A percentile compares a stretch with the other conserved stretches of the same genome.
Conservation (phyloP, 2,329 filamentous ascomycete genomes). For the Thermothelomyces thermophilus region DNA sequence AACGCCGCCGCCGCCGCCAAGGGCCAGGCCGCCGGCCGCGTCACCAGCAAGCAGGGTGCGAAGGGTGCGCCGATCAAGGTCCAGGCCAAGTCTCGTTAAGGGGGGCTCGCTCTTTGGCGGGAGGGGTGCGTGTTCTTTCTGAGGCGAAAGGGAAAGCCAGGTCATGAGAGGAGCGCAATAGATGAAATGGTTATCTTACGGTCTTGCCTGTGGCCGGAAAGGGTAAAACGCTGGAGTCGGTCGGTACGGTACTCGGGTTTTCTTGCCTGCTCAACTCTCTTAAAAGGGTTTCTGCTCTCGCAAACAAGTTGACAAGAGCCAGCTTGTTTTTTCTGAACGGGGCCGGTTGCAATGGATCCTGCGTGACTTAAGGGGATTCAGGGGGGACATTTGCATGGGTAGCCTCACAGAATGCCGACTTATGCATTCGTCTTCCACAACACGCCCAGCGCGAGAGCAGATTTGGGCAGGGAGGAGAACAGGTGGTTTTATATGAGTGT, state of each 20-base stretch:
- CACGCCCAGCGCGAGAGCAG: neutral
- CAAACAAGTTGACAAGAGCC: slow-evolving; percentile 21
- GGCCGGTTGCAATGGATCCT: slow-evolving; percentile 28
- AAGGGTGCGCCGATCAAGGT: slow-evolving; percentile 87
- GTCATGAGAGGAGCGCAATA: slow-evolving; percentile 18
- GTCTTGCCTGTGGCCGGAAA: slow-evolving; percentile 22
- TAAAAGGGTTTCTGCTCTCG: slow-evolving; percentile 22
- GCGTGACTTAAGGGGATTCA: slow-evolving; percentile 24
- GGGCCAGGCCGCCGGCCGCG: slow-evolving; percentile 65
- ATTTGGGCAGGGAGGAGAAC: neutral
- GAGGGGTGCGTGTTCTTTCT: slow-evolving; percentile 18
- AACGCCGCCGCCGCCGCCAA: slow-evolving; percentile 64
- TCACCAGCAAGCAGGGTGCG: slow-evolving; percentile 93
- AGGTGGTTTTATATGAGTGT: slow-evolving; percentile 1
- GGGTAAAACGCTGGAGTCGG: slow-evolving; percentile 26
- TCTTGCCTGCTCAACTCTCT: slow-evolving; percentile 25
- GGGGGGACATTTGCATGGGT: slow-evolving; percentile 27
- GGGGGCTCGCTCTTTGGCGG: slow-evolving; percentile 16
- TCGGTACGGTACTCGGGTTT: slow-evolving; percentile 27
- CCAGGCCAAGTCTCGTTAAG: slow-evolving; percentile 78
- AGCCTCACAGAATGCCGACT: slow-evolving; percentile 29
- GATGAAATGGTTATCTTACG: slow-evolving; percentile 23
- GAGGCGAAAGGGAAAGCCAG: slow-evolving; percentile 8
- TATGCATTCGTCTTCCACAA: slow-evolving; percentile 25
- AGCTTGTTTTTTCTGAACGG: slow-evolving; percentile 23